These are phyloP conservation scores for Syncephalastrum contaminatum DNA, from an alignment of 371 early-diverging fungal species.

Conservation along the genomic window DNA sequence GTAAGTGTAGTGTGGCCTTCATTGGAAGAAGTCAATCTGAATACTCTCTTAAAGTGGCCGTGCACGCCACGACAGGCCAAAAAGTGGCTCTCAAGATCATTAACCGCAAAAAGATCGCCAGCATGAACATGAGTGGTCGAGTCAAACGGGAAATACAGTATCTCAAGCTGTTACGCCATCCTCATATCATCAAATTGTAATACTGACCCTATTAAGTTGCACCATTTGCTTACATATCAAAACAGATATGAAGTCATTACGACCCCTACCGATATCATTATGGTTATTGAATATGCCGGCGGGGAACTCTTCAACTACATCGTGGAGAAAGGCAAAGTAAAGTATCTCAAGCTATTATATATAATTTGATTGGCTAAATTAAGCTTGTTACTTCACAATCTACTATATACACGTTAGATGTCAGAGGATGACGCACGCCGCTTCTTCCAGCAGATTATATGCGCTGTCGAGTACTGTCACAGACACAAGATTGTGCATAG, in stretches of 20 bases:
- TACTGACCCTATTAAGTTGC: slow-evolving; percentile 5
- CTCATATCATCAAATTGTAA: slow-evolving; percentile 97
- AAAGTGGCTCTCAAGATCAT: slow-evolving; percentile 97
- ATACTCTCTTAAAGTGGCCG: slow-evolving; percentile 75
- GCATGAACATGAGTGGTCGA: slow-evolving; percentile 91
- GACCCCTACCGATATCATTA: slow-evolving; percentile 93
- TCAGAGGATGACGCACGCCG: slow-evolving; percentile 87
- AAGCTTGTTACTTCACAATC: background rate
- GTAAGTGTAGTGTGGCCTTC: slow-evolving; percentile 52
- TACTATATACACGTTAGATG: slow-evolving; percentile 52
- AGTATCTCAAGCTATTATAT: background rate
- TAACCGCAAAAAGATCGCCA: slow-evolving; percentile 85
- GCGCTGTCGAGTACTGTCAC: slow-evolving; percentile 98
- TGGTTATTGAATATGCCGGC: slow-evolving; percentile 97
- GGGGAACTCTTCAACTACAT: slow-evolving; percentile 97
- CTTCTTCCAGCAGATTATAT: slow-evolving; percentile 97
- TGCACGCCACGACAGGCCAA: slow-evolving; percentile 89
- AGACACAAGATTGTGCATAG: slow-evolving; percentile 97
- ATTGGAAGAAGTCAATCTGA: background rate
- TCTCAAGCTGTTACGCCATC: slow-evolving; percentile 91
- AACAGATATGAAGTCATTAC: slow-evolving; percentile 93
- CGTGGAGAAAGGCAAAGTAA: slow-evolving; percentile 89
- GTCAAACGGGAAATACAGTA: slow-evolving; percentile 98
- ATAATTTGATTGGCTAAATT: background rate
- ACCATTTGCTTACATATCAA: slow-evolving; percentile 1